These are phyloP conservation scores for Diplodia intermedia DNA, from an alignment of 2,329 filamentous ascomycete genomes.

Conservation along the genomic window DNA sequence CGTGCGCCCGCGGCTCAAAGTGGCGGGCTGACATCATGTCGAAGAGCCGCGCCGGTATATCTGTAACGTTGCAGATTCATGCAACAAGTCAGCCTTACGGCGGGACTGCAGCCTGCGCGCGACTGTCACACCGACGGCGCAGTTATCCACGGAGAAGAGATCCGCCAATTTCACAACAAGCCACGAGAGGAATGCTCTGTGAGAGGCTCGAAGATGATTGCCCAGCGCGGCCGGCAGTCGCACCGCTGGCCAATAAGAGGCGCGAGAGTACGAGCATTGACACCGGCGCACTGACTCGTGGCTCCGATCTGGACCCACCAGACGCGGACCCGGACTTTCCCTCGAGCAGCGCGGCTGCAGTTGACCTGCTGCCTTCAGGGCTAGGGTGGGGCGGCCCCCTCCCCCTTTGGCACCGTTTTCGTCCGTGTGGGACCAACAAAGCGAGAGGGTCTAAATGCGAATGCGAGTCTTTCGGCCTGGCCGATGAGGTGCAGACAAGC, in stretches of 20 bases:
- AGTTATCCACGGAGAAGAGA: background rate
- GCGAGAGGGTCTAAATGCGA: background rate
- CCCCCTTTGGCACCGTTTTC: background rate
- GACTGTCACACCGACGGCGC: too few relatives aligned
- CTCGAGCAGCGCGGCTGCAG: constrained; percentile 1
- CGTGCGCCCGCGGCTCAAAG: background rate
- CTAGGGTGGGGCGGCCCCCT: background rate
- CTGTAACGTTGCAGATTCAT: background rate
- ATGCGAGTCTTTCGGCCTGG: background rate
- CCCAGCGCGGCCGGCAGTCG: background rate
- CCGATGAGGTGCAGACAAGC: constrained; percentile 4
- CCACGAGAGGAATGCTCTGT: background rate
- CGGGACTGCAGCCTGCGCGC: too few relatives aligned
- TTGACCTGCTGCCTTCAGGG: constrained; percentile 5
- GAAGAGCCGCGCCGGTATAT: constrained; percentile 6
- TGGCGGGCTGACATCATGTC: constrained; percentile 6
- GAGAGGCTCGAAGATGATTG: background rate
- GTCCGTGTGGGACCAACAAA: constrained; percentile 1
- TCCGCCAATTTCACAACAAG: background rate
- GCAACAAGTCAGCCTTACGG: background rate
- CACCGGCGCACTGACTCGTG: background rate
- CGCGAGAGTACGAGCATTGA: background rate
- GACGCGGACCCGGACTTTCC: background rate
- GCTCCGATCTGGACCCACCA: background rate
- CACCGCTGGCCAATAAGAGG: background rate